phyloP scores from a whole-genome alignment of 2,329 filamentous ascomycete species.

The Penicillium hesseltinei region DNA sequence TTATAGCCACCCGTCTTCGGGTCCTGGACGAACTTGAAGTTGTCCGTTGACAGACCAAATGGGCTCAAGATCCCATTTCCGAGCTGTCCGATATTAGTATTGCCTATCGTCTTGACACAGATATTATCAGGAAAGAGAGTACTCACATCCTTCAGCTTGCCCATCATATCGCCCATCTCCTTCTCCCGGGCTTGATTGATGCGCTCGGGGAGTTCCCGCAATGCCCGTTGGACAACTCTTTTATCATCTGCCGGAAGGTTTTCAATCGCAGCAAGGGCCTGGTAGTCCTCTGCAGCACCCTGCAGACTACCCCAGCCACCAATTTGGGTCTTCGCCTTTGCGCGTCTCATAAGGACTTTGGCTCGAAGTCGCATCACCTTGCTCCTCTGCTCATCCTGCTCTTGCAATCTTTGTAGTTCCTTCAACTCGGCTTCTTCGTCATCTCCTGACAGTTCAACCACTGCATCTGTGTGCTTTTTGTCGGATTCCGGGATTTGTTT shows the following conservation, averaged over 20 bases:
- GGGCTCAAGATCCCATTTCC: conserved; percentile 90
- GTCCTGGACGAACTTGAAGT: conserved; percentile 92
- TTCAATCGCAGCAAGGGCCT: conserved; percentile 57
- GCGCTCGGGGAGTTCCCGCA: conserved; percentile 63
- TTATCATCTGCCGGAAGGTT: conserved; percentile 65
- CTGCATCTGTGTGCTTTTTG: conserved; percentile 24
- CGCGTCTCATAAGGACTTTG: conserved; percentile 79
- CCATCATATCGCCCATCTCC: conserved; percentile 97
- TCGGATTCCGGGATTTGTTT: conserved; percentile 10
- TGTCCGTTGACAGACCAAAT: conserved; percentile 89
- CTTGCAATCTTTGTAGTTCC: conserved; percentile 43
- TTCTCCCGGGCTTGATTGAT: conserved; percentile 77
- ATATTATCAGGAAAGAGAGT: neutral
- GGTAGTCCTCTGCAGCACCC: conserved; percentile 79
- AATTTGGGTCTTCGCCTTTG: conserved; percentile 67
- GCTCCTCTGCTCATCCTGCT: conserved; percentile 50
- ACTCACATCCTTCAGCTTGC: conserved; percentile 78
- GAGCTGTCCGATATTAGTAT: conserved; percentile 49
- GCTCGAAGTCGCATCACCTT: conserved; percentile 75
- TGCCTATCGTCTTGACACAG: conserved; percentile 1
- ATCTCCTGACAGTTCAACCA: conserved; percentile 52
- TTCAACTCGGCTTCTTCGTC: conserved; percentile 42
- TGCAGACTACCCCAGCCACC: conserved; percentile 78
- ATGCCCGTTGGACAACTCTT: conserved; percentile 65
- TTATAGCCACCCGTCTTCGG: conserved; percentile 87